Conservation (phyloP, 202 grass and related monocot genomes). For the Zoysia matrella region DNA sequence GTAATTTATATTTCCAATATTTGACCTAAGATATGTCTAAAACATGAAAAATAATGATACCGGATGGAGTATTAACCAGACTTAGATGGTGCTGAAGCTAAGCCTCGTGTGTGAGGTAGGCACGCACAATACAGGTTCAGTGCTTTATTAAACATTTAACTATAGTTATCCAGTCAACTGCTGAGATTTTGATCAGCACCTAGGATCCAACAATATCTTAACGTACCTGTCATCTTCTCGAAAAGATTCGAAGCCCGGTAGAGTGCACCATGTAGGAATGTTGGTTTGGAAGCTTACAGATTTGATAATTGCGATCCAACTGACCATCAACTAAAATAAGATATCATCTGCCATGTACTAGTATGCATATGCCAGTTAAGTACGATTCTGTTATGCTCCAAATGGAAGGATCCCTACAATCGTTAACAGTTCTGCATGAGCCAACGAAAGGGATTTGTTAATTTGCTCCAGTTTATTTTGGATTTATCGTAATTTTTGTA, state of each 20-base stretch:
- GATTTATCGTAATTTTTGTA: not conserved
- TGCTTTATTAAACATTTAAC: not conserved
- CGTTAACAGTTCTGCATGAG: too few species aligned
- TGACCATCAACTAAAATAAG: constrained; percentile 11
- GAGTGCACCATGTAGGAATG: constrained; percentile 29
- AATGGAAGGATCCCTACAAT: constrained; percentile 35
- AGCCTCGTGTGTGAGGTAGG: too few species aligned
- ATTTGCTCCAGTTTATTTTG: not conserved
- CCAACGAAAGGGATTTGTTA: not conserved
- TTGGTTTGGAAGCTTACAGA: constrained; percentile 51
- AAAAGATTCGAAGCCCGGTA: constrained; percentile 20
- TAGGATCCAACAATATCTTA: constrained; percentile 27
- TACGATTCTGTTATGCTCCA: constrained; percentile 44
- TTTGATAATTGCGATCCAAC: constrained; percentile 17
- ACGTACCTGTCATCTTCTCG: constrained; percentile 44
- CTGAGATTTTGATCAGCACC: constrained; percentile 36
- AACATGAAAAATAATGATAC: too few species aligned
- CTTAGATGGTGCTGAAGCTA: not conserved
- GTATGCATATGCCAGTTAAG: constrained; percentile 29
- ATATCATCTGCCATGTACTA: not conserved
- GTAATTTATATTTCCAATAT: too few species aligned
- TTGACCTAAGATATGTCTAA: too few species aligned
- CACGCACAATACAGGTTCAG: not conserved
- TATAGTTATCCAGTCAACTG: constrained; percentile 29
- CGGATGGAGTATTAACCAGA: not conserved